These are phyloP conservation scores for cucumber (Cucumis sativus) DNA, from an alignment of 306 rosid genomes.

Conservation along the genomic window DNA sequence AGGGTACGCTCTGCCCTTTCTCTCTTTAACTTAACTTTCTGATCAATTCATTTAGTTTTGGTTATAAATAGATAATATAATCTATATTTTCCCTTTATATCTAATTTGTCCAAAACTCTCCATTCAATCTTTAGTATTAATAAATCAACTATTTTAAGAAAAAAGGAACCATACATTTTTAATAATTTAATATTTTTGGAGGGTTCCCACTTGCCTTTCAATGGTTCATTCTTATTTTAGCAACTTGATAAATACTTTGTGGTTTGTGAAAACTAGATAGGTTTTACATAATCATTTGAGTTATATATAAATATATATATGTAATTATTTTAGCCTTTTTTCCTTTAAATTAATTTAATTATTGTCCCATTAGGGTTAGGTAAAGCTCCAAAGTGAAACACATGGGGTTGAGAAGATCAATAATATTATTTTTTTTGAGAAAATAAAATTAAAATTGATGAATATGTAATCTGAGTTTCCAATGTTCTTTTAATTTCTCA, in stretches of 20 bases:
- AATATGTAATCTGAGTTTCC: background rate
- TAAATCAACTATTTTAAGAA: too few species aligned
- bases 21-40: background rate
- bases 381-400: background rate
- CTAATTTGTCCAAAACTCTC: background rate
- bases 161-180: too few species aligned
- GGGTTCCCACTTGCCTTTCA: too few species aligned
- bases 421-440: background rate
- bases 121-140: background rate
- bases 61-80: background rate
- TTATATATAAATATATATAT: background rate
- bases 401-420: background rate
- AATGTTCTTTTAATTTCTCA: background rate
- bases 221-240: background rate
- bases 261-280: background rate
- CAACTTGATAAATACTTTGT: background rate
- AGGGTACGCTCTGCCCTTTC: background rate
- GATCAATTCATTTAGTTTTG: background rate
- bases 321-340: background rate
- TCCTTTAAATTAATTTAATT: background rate
- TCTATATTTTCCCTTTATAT: background rate
- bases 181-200: too few species aligned
- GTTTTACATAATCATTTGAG: background rate
- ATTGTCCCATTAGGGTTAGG: background rate
- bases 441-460: background rate